Evolutionary conservation across 768 basidiomycete genomes (phyloP).

Genomic region (Suillus occidentalis): DNA sequence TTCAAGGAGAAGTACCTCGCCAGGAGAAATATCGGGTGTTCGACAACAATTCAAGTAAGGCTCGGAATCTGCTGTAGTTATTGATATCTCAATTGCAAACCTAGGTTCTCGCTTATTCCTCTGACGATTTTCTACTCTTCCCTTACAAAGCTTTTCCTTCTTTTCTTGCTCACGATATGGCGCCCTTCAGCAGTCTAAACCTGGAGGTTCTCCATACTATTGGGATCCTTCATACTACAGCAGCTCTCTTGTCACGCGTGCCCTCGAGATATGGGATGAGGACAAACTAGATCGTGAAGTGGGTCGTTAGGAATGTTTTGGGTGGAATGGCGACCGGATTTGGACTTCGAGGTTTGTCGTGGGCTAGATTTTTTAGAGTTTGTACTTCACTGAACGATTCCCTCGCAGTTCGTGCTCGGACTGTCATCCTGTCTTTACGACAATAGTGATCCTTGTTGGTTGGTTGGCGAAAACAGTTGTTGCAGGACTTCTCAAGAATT

Average conservation of each 20-base stretch:
- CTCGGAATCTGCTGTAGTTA: conserved; percentile 5
- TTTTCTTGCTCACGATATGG: conserved; percentile 84
- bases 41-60: conserved; percentile 62
- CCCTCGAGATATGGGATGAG: conserved; percentile 63
- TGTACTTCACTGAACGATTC: conserved; percentile 3
- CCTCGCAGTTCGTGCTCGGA: conserved; percentile 72
- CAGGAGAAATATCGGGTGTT: conserved; percentile 44
- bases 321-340: conserved; percentile 89
- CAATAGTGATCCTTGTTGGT: conserved; percentile 69
- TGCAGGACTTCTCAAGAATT: conserved; percentile 59
- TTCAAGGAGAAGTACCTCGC: conserved; percentile 21
- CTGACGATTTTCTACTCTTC: conserved; percentile 84
- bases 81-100: not conserved
- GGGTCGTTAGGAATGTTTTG: conserved; percentile 80
- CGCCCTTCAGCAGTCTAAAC: conserved; percentile 42
- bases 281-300: conserved; percentile 78
- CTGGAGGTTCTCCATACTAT: conserved; percentile 20
- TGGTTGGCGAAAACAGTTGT: conserved; percentile 71
- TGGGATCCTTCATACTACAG: conserved; percentile 28
- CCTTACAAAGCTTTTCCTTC: conserved; percentile 77
- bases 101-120: conserved; percentile 67
- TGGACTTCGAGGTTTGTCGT: conserved; percentile 66
- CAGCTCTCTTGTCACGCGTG: conserved; percentile 37
- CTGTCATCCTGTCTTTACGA: conserved; percentile 71
- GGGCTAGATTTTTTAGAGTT: not conserved